Evolutionary conservation across 2,329 filamentous ascomycete genomes (phyloP), one percentile per base, ranked within the genome.

Genomic region (Arachnomyces sp.): DNA sequence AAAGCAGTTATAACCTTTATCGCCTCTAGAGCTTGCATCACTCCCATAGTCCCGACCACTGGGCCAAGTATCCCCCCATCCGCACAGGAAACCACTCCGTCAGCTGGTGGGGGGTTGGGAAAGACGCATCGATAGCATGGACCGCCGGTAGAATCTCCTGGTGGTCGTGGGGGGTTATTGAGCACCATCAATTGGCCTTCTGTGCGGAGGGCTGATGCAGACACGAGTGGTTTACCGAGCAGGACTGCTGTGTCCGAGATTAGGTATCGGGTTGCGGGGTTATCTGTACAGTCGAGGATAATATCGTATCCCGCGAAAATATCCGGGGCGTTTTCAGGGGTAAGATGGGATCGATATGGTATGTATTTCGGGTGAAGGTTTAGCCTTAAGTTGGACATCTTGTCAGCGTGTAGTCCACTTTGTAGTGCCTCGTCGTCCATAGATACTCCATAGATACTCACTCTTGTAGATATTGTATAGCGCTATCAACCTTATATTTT

Each of bases 71-170:
- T 88, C 0, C 92, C 92, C 7, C 89, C 90, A 58, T 98, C 92
- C 31, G 89, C 87, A 55, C 92, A 98, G 44, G 82, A 87, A 1
- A 86, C 72, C 1, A 95, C 82, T 42, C 78, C 87, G 31, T 84
- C 84, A 0, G 85, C 77, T 0, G 90, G 88, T 0, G 92, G 89
- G 0, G 92, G 89, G 29, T 75, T 82, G 0, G 88, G 89, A 52
- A 94, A 98, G 9, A 96, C 76, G 56, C 92, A 98, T 31, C 92
- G 76, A 63, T 98, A 98, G 62, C 92, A 98, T 0, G 90, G 89
- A 0, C 88, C 84, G 28, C 83, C 81, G 0, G 65, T 55, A 2
- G 57, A 40, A 37, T 77, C 63, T 1, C 80, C 81, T 7, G 73
- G 69, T 2, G 76, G 67, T 6, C 70, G 66, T 1, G 86, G 77